Evolutionary conservation across 202 grass and related monocot species (phyloP).

Genomic region (Zoysia matrella): DNA sequence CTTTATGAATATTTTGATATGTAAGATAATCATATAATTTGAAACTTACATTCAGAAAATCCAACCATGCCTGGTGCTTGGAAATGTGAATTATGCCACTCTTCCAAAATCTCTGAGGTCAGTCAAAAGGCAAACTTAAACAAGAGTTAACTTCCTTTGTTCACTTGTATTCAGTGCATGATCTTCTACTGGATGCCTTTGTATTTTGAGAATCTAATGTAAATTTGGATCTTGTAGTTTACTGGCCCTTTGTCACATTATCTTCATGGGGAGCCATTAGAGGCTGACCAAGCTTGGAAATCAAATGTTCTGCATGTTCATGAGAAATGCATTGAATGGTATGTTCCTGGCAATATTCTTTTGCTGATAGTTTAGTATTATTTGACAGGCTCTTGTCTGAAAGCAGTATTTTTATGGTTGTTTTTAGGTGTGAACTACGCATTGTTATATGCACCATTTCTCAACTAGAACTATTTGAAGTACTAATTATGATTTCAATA

Average conservation of each 20-base stretch:
- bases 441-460: background rate
- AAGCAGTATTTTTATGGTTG: background rate
- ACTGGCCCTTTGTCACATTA: slow-evolving; percentile 80
- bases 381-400: background rate
- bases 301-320: slow-evolving; percentile 77
- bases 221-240: slow-evolving; percentile 50
- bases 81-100: slow-evolving; percentile 82
- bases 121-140: slow-evolving; percentile 14
- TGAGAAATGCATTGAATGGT: slow-evolving; percentile 97
- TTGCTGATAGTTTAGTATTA: background rate
- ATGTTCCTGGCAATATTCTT: slow-evolving; percentile 21
- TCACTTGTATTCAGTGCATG: slow-evolving; percentile 7
- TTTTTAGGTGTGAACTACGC: background rate
- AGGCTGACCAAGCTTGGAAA: slow-evolving; percentile 63
- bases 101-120: slow-evolving; percentile 64
- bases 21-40: slow-evolving; percentile 15
- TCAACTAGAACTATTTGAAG: slow-evolving; percentile 3
- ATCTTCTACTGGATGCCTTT: slow-evolving; percentile 7
- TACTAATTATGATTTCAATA: slow-evolving; percentile 27
- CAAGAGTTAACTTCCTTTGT: slow-evolving; percentile 17
- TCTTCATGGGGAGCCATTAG: slow-evolving; percentile 58
- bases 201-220: slow-evolving; percentile 28
- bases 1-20: slow-evolving; percentile 15
- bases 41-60: slow-evolving; percentile 45
- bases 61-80: slow-evolving; percentile 31